Conservation (phyloP, 2,329 filamentous ascomycete genomes). For the Botrytis cinerea region DNA sequence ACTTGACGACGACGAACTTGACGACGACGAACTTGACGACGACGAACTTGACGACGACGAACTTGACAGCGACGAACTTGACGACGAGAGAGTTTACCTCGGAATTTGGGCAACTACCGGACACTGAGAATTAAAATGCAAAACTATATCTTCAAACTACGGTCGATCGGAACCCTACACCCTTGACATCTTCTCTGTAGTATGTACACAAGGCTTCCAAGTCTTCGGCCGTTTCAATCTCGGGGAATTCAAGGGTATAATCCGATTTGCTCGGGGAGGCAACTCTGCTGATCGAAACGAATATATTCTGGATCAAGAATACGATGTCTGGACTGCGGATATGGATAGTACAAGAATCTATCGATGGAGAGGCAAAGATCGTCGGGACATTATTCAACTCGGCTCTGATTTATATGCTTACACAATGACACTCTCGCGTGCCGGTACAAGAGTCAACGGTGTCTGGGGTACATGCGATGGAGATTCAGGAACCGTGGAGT, state of each 20-base stretch:
- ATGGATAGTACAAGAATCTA: neutral
- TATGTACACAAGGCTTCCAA: neutral
- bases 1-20: too few species aligned
- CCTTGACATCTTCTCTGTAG: neutral
- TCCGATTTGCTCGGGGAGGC: neutral
- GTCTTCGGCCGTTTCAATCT: neutral
- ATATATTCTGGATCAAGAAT: neutral
- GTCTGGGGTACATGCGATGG: neutral
- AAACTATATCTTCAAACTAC: neutral
- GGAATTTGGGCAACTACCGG: neutral
- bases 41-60: too few species aligned
- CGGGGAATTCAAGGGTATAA: neutral
- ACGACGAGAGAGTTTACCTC: too few species aligned
- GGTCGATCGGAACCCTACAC: neutral
- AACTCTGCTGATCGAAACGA: neutral
- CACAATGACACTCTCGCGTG: neutral
- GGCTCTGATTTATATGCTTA: neutral
- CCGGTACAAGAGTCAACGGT: neutral
- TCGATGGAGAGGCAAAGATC: slow-evolving; percentile 12
- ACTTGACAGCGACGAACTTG: too few species aligned
- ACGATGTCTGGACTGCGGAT: neutral
- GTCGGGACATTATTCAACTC: neutral
- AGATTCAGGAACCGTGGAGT: neutral
- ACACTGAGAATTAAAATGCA: neutral
- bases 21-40: too few species aligned